phyloP scores from a whole-genome alignment of 257 asterid species.

The Euphrasia confusa region DNA sequence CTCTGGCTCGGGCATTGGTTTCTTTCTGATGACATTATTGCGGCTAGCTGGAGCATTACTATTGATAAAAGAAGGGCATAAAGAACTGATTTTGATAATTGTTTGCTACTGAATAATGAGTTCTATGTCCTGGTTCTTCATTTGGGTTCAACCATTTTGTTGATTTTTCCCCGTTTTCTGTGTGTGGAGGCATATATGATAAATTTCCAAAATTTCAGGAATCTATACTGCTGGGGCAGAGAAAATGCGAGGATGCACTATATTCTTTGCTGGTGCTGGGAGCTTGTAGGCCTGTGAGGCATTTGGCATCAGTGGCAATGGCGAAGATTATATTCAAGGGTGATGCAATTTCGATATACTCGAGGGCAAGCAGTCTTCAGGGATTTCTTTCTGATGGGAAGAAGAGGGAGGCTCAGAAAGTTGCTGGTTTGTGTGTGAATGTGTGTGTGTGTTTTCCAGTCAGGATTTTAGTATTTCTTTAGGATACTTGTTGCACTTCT shows the following conservation, averaged over 20 bases:
- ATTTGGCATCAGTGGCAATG: slow-evolving; percentile 93
- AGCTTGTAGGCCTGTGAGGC: slow-evolving; percentile 94
- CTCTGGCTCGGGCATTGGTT: slow-evolving; percentile 8
- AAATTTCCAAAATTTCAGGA: slow-evolving; percentile 49
- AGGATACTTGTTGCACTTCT: not conserved
- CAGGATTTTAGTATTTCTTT: not conserved
- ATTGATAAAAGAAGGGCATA: not conserved
- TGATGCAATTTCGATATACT: slow-evolving; percentile 82
- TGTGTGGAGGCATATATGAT: slow-evolving; percentile 14
- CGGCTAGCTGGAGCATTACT: slow-evolving; percentile 15
- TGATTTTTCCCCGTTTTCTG: slow-evolving; percentile 6
- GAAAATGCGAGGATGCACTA: slow-evolving; percentile 93
- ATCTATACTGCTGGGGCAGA: slow-evolving; percentile 69
- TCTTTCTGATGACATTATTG: slow-evolving; percentile 14
- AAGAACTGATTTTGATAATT: not conserved
- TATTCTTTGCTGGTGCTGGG: slow-evolving; percentile 86
- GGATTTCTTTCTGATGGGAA: slow-evolving; percentile 94
- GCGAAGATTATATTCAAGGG: slow-evolving; percentile 82
- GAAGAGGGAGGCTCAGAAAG: slow-evolving; percentile 75
- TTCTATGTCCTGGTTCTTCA: no score
- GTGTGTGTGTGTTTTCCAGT: slow-evolving; percentile 16
- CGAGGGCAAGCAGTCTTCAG: slow-evolving; percentile 96
- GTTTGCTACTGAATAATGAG: not conserved
- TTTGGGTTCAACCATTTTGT: not conserved
- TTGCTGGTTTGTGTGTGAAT: slow-evolving; percentile 64